Conservation (phyloP, 306 rosid species). For the Casuarina equisetifolia region DNA sequence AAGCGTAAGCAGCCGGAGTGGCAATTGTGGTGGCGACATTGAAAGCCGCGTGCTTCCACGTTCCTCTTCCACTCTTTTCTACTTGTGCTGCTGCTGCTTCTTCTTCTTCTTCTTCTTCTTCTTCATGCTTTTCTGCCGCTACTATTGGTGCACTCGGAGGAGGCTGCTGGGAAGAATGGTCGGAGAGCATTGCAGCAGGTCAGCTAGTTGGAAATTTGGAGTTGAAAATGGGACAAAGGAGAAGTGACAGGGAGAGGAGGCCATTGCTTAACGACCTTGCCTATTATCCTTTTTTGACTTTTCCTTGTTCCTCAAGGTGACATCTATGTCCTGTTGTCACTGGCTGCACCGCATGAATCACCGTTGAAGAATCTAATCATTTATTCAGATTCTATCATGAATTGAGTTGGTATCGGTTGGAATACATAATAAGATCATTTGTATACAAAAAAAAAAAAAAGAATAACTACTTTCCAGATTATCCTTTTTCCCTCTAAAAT, state of each 20-base stretch:
- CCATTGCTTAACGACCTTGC: background rate
- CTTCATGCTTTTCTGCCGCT: conserved; percentile 11
- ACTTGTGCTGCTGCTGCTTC: conserved; percentile 16
- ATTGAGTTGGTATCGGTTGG: too few species aligned
- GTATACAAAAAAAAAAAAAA: too few species aligned
- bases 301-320: background rate
- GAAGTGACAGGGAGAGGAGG: background rate
- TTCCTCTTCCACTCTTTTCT: conserved; percentile 37
- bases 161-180: conserved; percentile 5
- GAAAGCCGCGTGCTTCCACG: conserved; percentile 79
- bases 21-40: conserved; percentile 81
- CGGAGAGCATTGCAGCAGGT: background rate
- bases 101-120: conserved; percentile 8
- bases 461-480: too few species aligned
- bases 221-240: background rate
- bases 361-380: too few species aligned
- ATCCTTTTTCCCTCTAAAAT: too few species aligned
- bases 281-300: conserved; percentile 15
- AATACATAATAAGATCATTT: too few species aligned
- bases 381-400: too few species aligned
- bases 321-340: too few species aligned
- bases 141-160: background rate
- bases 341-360: too few species aligned
- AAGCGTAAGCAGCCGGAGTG: conserved; percentile 81
- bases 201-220: background rate